Percentiles rank a stretch among this genome's conserved stretches.
Evolutionary conservation across 768 basidiomycete species (phyloP).

Genomic region (Naematelia encephala): DNA sequence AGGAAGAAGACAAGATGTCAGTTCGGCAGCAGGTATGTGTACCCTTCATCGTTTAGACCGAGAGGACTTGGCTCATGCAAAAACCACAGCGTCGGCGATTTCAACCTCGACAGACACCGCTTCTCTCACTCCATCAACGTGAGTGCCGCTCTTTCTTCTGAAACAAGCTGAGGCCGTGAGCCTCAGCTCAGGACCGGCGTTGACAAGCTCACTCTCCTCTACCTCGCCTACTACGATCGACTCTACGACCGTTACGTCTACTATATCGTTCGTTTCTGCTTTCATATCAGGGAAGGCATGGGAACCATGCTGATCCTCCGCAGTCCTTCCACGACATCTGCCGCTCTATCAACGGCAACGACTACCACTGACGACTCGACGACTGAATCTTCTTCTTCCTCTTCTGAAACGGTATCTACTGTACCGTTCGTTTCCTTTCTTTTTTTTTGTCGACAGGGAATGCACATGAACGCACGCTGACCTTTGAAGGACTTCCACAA

Average conservation of each 20-base stretch:
- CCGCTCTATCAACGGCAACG: background rate
- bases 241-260: background rate
- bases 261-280: background rate
- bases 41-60: background rate
- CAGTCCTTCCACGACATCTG: background rate
- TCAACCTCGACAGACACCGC: background rate
- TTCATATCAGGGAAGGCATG: background rate
- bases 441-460: too few species aligned
- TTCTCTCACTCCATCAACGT: background rate
- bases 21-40: background rate
- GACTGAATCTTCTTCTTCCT: background rate
- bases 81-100: background rate
- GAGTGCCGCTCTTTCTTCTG: background rate
- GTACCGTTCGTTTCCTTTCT: too few species aligned
- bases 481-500: background rate
- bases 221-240: too few species aligned
- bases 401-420: background rate
- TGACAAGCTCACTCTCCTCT: background rate
- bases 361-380: background rate
- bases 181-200: background rate
- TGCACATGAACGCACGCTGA: too few species aligned
- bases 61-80: background rate
- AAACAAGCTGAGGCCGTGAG: background rate
- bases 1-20: background rate
- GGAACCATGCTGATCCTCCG: background rate